These are phyloP conservation scores for Lachancea nothofagi DNA, from an alignment of 805 yeast species.

Conservation along the genomic window DNA sequence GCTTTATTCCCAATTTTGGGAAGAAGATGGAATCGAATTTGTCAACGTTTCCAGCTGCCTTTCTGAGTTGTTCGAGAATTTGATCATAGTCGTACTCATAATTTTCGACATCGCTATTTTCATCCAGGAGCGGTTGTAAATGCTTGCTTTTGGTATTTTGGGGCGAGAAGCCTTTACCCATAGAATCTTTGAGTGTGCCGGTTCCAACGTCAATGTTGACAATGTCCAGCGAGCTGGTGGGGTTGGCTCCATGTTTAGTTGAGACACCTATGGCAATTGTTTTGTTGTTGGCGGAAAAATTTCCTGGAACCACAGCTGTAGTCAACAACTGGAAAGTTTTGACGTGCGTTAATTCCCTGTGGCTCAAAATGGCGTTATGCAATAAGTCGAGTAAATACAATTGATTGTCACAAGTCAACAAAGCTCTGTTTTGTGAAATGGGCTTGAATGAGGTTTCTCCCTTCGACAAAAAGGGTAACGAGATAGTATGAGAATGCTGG, in stretches of 20 bases:
- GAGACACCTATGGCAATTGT: constrained; percentile 31
- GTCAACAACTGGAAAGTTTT: constrained; percentile 27
- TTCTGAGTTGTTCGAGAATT: constrained; percentile 26
- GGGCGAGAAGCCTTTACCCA: constrained; percentile 50
- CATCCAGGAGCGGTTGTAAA: constrained; percentile 28
- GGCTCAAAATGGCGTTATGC: constrained; percentile 23
- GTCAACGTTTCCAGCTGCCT: constrained; percentile 17
- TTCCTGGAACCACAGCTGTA: constrained; percentile 20
- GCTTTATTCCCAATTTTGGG: constrained; percentile 30
- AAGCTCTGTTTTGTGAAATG: constrained; percentile 27
- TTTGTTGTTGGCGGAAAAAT: constrained; percentile 13
- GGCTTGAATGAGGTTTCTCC: constrained; percentile 23
- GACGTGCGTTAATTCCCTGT: constrained; percentile 25
- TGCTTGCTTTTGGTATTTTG: constrained; percentile 6
- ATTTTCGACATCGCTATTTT: constrained; percentile 12
- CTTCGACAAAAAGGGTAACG: constrained; percentile 23
- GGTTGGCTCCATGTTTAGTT: constrained; percentile 24
- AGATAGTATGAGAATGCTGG: constrained; percentile 18
- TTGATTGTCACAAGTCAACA: constrained; percentile 26
- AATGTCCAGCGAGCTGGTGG: constrained; percentile 29
- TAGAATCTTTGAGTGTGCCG: constrained; percentile 60
- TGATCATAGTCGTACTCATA: constrained; percentile 20
- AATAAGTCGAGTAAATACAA: constrained; percentile 27
- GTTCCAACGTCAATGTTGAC: constrained; percentile 53
- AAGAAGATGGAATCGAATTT: constrained; percentile 33